phyloP scores from a whole-genome alignment of 306 rosid genomes.

The Citrullus colocynthis region DNA sequence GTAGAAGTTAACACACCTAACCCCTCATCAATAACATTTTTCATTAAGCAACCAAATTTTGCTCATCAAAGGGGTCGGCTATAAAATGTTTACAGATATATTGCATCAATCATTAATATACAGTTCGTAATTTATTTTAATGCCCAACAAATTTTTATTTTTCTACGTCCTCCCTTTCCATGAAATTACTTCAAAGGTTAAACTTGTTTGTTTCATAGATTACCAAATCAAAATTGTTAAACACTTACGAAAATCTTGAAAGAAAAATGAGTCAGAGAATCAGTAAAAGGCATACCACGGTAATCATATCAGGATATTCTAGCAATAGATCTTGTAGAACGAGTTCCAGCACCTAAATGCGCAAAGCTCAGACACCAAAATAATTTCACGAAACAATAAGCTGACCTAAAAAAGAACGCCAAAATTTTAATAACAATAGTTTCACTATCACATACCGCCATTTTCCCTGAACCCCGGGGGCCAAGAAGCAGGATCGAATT shows the following conservation, averaged over 20 bases:
- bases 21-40: background rate
- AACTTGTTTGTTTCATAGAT: background rate
- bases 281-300: conserved; percentile 38
- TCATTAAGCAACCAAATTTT: background rate
- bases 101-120: background rate
- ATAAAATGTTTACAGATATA: background rate
- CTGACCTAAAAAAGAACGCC: background rate
- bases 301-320: conserved; percentile 56
- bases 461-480: conserved; percentile 83
- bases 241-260: background rate
- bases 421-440: background rate
- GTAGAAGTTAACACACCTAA: background rate
- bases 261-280: background rate
- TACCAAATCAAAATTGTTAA: background rate
- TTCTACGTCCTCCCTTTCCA: background rate
- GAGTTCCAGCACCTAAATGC: conserved; percentile 63
- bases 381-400: background rate
- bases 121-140: background rate
- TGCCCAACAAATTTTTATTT: background rate
- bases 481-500: conserved; percentile 86
- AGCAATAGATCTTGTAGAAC: conserved; percentile 50
- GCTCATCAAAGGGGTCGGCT: background rate
- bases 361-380: background rate
- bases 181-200: background rate
- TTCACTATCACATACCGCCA: conserved; percentile 35